Evolutionary conservation across 2,329 filamentous ascomycete species (phyloP), one percentile per base, ranked within the genome.

Genomic region (Ustulina deusta): DNA sequence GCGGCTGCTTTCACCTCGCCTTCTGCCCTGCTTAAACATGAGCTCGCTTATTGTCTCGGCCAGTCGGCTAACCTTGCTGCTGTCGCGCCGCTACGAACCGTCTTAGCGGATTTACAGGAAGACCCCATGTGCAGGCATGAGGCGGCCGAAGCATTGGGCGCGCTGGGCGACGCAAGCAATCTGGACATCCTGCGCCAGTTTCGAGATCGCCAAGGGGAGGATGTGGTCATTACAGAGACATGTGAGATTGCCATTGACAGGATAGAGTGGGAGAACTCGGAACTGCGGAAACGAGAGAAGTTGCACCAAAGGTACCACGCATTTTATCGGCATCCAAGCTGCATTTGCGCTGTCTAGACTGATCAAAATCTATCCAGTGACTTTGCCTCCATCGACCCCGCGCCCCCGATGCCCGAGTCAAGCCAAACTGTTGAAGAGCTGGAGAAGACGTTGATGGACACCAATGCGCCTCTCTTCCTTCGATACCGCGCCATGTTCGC

Each of bases 401-500:
- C 96, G 56, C 96, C 96, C 49, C 93, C 96, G 3, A 89, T 95
- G 80, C 89, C 94, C 51, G 86, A 93, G 76, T 84, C 87, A n/a
- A 81, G 86, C 65, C 84, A 87, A 68, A 90, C 89, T 3, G 93
- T 97, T 56, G 85, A 90, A 38, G 89, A 92, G 63, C 86, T 99
- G 38, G 91, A 92, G 76, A 86, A 88, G 76, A 89, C 87, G 27
- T 85, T 99, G 61, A 89, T 98, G 80, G 91, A 98, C 80, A 90
- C 91, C 6, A 87, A 83, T 5, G 83, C 90, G 56, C 93, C 94
- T 27, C 88, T 99, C 13, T 99, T 99, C 85, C 84, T 93, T 78
- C 90, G 96, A 78, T 99, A 99, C 83, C 90, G 96, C 76, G 95
- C 96, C 79, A 99, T 99, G 96, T 99, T 99, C 78, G 93, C 93